Base-by-base conservation (phyloP, 2,329 filamentous ascomycete genomes). In the Sporothrix brasiliensis region DNA sequence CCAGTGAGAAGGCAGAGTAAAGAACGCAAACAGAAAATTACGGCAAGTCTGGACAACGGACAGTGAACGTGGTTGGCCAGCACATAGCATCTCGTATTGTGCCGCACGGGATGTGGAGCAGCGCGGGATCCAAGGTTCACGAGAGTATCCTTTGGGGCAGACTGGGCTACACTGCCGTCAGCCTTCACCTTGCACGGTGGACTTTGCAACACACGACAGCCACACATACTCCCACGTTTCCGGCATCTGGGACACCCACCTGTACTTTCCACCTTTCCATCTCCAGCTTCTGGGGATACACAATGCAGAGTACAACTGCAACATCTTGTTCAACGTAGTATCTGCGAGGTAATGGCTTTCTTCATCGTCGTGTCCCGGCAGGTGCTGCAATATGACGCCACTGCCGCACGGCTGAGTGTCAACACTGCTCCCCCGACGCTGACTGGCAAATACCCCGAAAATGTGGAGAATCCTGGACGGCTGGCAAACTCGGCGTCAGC, bases 401-500 rank as follows among this genome's bases (percentile, higher is more conserved):
- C 44, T 14, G 16, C 41, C 14, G 41, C 41, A 47, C 41, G 41
- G 41, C 44, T 49, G 44, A 16, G 44, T 24, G 24, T 24, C 24
- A 24, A 24, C 24, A 24, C 24, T 24, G 24, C 24, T n/a, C n/a
- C n/a, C n/a, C n/a, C 24, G 2, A 63, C 19, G 41, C 11, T 63
- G 60, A 63, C 30, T 63, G 60, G 56, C 34, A 61, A 60, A 61
- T 21, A 21, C n/a, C 34, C 56, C 34, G 60, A 49, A 63, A 49
- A 49, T 63, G 60, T 49, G 41, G 44, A 30, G 60, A 27, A 30
- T 13, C 3, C 34, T 34, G 34, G 34, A 34, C 34, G 34, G 34
- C 34, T 34, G 34, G 30, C 34, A 7, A 7, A 34, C 61, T 60
- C 67, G 69, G 69, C 54, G 69, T 70, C 69, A 70, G 63, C 69